phyloP scores from a whole-genome alignment of 768 basidiomycete species.

The Termitomyces sp. region DNA sequence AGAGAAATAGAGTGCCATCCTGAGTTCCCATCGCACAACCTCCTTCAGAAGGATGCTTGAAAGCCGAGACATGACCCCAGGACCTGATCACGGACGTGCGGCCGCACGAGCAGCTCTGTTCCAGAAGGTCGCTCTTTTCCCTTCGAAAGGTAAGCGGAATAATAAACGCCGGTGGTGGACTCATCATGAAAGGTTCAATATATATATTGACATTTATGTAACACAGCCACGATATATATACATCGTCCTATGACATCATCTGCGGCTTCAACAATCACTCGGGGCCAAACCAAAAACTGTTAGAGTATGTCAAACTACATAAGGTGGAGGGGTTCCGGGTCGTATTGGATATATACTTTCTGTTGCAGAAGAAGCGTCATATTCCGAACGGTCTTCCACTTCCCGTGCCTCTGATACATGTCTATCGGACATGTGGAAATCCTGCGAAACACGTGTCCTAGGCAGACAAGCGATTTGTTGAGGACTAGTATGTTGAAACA shows the following conservation, averaged over 20 bases:
- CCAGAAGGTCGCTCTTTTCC: conserved; percentile 16
- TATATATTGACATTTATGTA: background rate
- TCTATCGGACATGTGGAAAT: too few relatives aligned
- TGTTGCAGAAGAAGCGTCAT: background rate
- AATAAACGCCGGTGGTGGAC: conserved; percentile 5
- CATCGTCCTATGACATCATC: background rate
- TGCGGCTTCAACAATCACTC: too few relatives aligned
- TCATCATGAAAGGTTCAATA: background rate
- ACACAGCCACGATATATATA: background rate
- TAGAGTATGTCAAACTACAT: too few relatives aligned
- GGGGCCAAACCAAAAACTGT: background rate
- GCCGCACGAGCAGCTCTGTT: conserved; percentile 27
- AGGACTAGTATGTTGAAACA: background rate
- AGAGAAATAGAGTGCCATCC: conserved; percentile 41
- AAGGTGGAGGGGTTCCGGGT: background rate
- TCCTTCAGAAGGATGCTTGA: conserved; percentile 5
- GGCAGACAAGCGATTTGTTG: background rate
- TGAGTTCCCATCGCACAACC: conserved; percentile 35
- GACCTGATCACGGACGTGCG: conserved; percentile 26
- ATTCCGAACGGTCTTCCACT: background rate
- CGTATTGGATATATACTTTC: background rate
- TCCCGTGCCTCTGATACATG: background rate
- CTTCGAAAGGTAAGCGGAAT: conserved; percentile 31
- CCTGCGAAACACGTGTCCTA: background rate
- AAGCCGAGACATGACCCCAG: conserved; percentile 18